Conservation (phyloP, 2,329 filamentous ascomycete genomes). For the Clarireedia hainanense region DNA sequence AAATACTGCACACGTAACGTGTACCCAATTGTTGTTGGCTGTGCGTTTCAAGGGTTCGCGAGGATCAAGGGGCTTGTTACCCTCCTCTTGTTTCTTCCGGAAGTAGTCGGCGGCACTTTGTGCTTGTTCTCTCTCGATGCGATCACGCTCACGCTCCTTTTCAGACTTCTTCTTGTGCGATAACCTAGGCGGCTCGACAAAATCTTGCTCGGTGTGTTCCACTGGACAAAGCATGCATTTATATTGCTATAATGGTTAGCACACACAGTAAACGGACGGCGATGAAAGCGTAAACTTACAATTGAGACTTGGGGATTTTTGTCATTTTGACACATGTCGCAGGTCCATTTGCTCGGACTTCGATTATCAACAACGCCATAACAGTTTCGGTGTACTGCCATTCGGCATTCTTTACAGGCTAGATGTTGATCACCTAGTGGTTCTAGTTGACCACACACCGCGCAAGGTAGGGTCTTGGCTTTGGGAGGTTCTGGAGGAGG, state of each 20-base stretch:
- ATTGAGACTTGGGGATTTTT: conserved; percentile 89
- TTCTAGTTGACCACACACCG: conserved; percentile 71
- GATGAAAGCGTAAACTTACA: conserved; percentile 40
- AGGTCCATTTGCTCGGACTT: conserved; percentile 75
- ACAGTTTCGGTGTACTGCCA: conserved; percentile 86
- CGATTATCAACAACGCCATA: conserved; percentile 72
- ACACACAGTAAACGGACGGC: conserved; percentile 18
- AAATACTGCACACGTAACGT: conserved; percentile 88
- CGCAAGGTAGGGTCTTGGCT: conserved; percentile 72
- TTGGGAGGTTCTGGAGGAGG: conserved; percentile 53
- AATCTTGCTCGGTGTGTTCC: conserved; percentile 70
- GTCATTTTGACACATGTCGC: conserved; percentile 93
- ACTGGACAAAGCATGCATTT: conserved; percentile 89
- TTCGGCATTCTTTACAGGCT: conserved; percentile 76
- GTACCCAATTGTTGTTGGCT: conserved; percentile 96
- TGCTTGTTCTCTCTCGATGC: conserved; percentile 75
- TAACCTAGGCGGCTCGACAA: conserved; percentile 73
- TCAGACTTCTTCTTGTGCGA: conserved; percentile 86
- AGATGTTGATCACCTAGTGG: conserved; percentile 64
- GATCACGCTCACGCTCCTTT: conserved; percentile 83
- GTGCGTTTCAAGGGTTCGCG: conserved; percentile 90
- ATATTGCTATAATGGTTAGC: conserved; percentile 54
- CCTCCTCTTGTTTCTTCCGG: conserved; percentile 71
- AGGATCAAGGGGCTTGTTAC: conserved; percentile 74
- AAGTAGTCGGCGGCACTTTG: conserved; percentile 75